Percentiles rank a stretch among this genome's conserved stretches.
Evolutionary conservation across 805 yeast genomes (phyloP).

Genomic region (Suhomyces kilbournensis): DNA sequence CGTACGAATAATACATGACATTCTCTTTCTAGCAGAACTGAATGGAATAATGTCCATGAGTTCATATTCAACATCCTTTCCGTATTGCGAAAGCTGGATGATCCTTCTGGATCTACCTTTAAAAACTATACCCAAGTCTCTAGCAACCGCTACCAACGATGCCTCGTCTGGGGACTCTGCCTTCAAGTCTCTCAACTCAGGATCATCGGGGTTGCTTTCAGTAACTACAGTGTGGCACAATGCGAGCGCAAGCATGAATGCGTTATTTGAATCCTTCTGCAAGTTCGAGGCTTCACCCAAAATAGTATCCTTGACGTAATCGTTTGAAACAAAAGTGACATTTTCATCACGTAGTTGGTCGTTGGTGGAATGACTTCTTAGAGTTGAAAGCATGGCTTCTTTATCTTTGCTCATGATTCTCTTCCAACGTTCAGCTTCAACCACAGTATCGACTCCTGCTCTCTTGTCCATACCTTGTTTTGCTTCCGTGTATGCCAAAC

Average conservation of each 20-base stretch:
- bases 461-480: conserved; percentile 74
- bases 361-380: conserved; percentile 10
- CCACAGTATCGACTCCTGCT: conserved; percentile 71
- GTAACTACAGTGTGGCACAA: conserved; percentile 76
- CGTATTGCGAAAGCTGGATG: conserved; percentile 44
- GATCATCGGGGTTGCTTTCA: conserved; percentile 43
- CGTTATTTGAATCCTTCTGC: conserved; percentile 50
- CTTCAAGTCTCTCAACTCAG: conserved; percentile 48
- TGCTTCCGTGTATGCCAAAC: conserved; percentile 82
- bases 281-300: conserved; percentile 14
- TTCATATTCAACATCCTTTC: conserved; percentile 43
- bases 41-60: conserved; percentile 60
- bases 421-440: conserved; percentile 52
- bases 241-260: conserved; percentile 64
- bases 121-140: conserved; percentile 68
- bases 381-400: conserved; percentile 50
- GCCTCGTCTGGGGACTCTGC: conserved; percentile 86
- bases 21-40: conserved; percentile 70
- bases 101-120: conserved; percentile 51
- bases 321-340: conserved; percentile 62
- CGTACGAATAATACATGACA: conserved; percentile 64
- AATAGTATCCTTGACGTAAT: conserved; percentile 52
- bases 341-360: conserved; percentile 46
- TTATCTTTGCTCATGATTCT: conserved; percentile 56
- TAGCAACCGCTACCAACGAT: conserved; percentile 72